Base-by-base conservation (phyloP, 805 yeast genomes). In the Starmerella floris region DNA sequence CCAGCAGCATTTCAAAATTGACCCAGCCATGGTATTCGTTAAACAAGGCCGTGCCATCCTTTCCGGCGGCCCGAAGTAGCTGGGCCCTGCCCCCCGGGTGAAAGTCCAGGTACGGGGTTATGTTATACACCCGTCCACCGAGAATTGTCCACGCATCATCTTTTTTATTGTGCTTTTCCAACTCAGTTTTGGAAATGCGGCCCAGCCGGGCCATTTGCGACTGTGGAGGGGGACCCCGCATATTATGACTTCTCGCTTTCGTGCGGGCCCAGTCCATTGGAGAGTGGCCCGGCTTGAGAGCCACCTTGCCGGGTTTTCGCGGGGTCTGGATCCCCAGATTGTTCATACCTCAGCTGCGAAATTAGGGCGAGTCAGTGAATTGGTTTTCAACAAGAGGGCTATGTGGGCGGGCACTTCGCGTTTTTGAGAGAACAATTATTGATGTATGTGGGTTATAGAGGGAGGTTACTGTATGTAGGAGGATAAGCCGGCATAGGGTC, bases 31-130 rank as follows among this genome's bases (percentile, higher is more conserved):
- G 82, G 41, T 57, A 58, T 60, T 77, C 76, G 59, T 77, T 74
- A 55, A 88, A 88, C 46, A 82, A 56, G 2, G 62, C 51, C 3
- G 95, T 83, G 1, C 88, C 91, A 57, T 88, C 96, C 39, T 68
- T 67, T 0, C 95, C 95, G 1, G 93, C 91, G 54, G 80, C 74
- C 39, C 74, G 71, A 74, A 83, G 66, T 33, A 88, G 63, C 55
- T 84, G 83, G 5, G 73, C 75, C 3, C 68, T 76, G 2, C 98
- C 98, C 28, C 98, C 98, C 0, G 98, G 98, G 52, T 88, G 98
- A 59, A 77, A 91, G 42, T 73, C 66, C 28, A 91, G 56, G 59
- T 91, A 88, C 11, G 80, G 76, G 0, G 95, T 77, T n/a, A 88
- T 66, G 55, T 87, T 83, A 64, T 82, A 88, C 2, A 88, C 94